Evolutionary conservation across 2,329 filamentous ascomycete genomes (phyloP).

Genomic region (Ascochyta viciae-villosae): DNA sequence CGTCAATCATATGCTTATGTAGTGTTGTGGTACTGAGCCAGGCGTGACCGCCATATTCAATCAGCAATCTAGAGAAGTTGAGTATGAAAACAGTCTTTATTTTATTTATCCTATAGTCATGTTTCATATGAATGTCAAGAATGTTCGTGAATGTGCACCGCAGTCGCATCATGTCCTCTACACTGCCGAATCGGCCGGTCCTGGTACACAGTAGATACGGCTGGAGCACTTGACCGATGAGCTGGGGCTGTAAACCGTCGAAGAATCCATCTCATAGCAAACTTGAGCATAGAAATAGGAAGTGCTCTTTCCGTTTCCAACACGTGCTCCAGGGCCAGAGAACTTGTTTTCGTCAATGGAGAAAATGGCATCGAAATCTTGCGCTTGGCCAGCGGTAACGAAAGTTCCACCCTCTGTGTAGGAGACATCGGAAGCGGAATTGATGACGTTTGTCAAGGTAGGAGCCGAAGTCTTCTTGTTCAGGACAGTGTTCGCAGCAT

Average conservation of each 20-base stretch:
- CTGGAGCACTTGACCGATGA: constrained; percentile 1
- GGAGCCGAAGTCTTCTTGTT: constrained; percentile 3
- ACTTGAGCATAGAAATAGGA: constrained; percentile 6
- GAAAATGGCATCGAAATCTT: constrained; percentile 5
- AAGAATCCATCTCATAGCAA: constrained; percentile 4
- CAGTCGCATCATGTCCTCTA: too few species aligned
- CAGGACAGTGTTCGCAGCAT: neutral
- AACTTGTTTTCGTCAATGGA: constrained; percentile 3
- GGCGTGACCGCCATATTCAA: too few species aligned
- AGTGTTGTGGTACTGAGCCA: too few species aligned
- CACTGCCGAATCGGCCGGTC: neutral
- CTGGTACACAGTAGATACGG: constrained; percentile 2
- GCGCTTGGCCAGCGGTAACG: constrained; percentile 1
- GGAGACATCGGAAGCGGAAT: neutral
- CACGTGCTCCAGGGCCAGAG: neutral
- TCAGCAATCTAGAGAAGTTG: too few species aligned
- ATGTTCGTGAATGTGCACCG: too few species aligned
- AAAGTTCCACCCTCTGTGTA: constrained; percentile 2
- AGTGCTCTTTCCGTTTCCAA: constrained; percentile 6
- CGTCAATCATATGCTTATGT: too few species aligned
- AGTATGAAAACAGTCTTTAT: too few species aligned
- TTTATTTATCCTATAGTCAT: too few species aligned
- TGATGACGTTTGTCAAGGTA: constrained; percentile 3
- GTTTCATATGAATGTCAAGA: too few species aligned
- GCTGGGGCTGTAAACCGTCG: constrained; percentile 4